Percentiles rank a stretch among this genome's conserved stretches.
Conservation (phyloP, 495 filamentous ascomycete genomes). For the Penicillium alfredii region DNA sequence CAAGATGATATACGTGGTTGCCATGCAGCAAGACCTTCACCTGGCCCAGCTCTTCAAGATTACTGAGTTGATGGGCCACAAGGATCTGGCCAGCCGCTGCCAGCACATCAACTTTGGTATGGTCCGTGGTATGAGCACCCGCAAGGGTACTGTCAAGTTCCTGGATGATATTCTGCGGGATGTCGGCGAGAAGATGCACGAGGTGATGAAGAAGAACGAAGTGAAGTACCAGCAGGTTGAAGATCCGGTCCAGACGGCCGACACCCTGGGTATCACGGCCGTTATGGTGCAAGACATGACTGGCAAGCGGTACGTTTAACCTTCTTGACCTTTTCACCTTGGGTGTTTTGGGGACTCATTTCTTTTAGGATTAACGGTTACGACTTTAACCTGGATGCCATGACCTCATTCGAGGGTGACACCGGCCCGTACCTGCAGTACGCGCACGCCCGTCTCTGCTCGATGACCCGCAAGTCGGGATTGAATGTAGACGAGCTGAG, state of each 20-base stretch:
- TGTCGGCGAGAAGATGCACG: conserved; percentile 65
- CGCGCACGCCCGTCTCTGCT: conserved; percentile 61
- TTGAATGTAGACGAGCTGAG: conserved; percentile 38
- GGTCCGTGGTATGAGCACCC: conserved; percentile 63
- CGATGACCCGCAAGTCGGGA: conserved; percentile 51
- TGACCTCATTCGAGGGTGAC: conserved; percentile 67
- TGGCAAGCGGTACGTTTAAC: conserved; percentile 53
- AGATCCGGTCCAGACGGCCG: conserved; percentile 50
- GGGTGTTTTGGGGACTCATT: conserved; percentile 8
- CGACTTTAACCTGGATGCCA: conserved; percentile 60
- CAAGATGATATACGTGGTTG: conserved; percentile 73
- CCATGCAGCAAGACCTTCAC: conserved; percentile 66
- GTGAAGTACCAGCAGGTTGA: conserved; percentile 60
- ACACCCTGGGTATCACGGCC: conserved; percentile 57
- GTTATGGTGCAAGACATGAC: conserved; percentile 72
- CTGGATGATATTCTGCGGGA: conserved; percentile 61
- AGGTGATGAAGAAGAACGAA: conserved; percentile 60
- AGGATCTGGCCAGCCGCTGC: conserved; percentile 55
- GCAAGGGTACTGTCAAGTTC: conserved; percentile 65
- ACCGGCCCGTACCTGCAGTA: conserved; percentile 68
- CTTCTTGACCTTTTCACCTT: neutral
- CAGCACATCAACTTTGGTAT: conserved; percentile 72
- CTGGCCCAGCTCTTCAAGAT: conserved; percentile 68
- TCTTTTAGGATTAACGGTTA: conserved; percentile 55
- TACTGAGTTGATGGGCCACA: conserved; percentile 59